Evolutionary conservation across 2,329 filamentous ascomycete species (phyloP).

Genomic region (Fusarium continuum): DNA sequence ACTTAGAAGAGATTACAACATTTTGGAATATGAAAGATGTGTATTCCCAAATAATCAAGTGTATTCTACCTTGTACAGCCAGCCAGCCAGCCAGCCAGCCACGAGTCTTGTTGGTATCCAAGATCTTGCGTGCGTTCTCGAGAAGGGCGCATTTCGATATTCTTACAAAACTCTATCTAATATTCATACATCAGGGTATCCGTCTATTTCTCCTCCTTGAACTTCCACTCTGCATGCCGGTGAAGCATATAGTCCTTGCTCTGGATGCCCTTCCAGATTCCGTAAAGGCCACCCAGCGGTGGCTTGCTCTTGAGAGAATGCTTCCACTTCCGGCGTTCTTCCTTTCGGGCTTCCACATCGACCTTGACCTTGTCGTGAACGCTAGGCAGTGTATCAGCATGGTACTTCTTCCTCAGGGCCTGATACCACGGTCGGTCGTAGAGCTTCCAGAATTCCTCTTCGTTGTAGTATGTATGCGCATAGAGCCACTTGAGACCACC

Average conservation of each 20-base stretch:
- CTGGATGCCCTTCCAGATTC: constrained; percentile 66
- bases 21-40: constrained; percentile 39
- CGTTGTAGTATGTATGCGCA: constrained; percentile 84
- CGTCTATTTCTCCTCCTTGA: constrained; percentile 48
- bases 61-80: neutral
- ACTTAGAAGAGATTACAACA: constrained; percentile 29
- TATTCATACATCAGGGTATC: constrained; percentile 33
- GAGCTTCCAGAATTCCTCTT: constrained; percentile 73
- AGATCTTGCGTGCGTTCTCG: neutral
- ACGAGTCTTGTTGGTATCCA: neutral
- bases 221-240: constrained; percentile 63
- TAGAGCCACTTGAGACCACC: constrained; percentile 89
- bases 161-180: constrained; percentile 16
- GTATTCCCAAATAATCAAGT: constrained; percentile 14
- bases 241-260: constrained; percentile 66
- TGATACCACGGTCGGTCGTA: constrained; percentile 71
- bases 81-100: neutral
- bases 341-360: constrained; percentile 56
- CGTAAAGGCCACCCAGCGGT: constrained; percentile 68
- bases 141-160: neutral
- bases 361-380: constrained; percentile 77
- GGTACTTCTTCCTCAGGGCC: constrained; percentile 68
- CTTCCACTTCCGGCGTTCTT: constrained; percentile 50
- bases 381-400: constrained; percentile 68
- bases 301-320: constrained; percentile 58